Conservation (phyloP, 768 basidiomycete genomes). For the Exidia glandulosa region DNA sequence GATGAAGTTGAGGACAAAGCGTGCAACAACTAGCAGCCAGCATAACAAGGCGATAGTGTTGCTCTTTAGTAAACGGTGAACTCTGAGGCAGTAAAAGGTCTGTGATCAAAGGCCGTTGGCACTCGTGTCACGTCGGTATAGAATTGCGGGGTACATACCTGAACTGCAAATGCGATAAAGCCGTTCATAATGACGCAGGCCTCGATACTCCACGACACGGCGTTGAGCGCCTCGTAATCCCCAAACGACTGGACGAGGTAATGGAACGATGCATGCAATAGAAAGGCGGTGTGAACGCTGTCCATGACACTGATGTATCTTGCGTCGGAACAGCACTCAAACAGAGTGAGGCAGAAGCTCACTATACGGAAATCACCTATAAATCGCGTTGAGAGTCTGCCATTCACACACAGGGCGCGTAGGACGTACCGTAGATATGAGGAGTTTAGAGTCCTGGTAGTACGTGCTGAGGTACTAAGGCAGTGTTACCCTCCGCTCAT, state of each 20-base stretch:
- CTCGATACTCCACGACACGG: background rate
- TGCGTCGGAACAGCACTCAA: background rate
- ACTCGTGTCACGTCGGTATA: background rate
- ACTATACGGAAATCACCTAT: background rate
- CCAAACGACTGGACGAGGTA: background rate
- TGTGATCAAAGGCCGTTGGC: background rate
- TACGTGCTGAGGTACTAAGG: background rate
- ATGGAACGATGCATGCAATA: background rate
- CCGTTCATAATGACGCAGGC: background rate
- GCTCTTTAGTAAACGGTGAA: background rate
- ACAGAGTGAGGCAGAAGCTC: background rate
- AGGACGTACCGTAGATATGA: background rate
- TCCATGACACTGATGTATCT: background rate
- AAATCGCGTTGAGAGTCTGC: background rate
- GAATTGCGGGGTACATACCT: background rate
- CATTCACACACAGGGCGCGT: background rate
- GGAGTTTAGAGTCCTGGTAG: background rate
- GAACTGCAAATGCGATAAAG: background rate
- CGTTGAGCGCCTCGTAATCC: background rate
- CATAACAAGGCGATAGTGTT: background rate
- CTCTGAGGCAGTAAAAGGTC: background rate
- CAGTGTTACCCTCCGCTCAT: too few species aligned
- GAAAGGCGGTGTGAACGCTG: background rate
- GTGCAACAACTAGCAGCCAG: background rate
- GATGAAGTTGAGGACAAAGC: background rate